Evolutionary conservation across 2,329 filamentous ascomycete genomes (phyloP).

Genomic region (Diaporthe vexans): DNA sequence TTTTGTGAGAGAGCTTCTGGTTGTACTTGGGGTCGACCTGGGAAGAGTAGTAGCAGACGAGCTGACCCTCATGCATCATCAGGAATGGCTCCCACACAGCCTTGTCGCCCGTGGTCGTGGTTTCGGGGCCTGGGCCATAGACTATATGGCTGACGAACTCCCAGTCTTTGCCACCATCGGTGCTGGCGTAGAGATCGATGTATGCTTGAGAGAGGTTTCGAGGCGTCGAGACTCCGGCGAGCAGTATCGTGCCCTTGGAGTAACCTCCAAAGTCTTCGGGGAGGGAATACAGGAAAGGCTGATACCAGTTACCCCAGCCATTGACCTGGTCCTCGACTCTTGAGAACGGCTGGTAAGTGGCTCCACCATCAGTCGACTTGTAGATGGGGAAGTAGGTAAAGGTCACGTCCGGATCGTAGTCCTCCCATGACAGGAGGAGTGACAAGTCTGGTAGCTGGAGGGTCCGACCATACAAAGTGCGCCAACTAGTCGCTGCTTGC

Average conservation of each 20-base stretch:
- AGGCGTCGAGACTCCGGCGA: slow-evolving; percentile 68
- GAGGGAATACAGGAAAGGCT: slow-evolving; percentile 76
- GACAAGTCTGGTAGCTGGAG: slow-evolving; percentile 5
- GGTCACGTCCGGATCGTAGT: slow-evolving; percentile 17
- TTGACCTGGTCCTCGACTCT: slow-evolving; percentile 74
- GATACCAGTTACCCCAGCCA: slow-evolving; percentile 76
- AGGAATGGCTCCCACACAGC: slow-evolving; percentile 82
- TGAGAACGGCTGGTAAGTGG: slow-evolving; percentile 73
- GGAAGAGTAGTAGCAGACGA: slow-evolving; percentile 81
- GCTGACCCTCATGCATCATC: slow-evolving; percentile 66
- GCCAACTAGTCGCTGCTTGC: background rate
- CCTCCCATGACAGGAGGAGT: slow-evolving; percentile 24
- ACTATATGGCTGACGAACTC: slow-evolving; percentile 76
- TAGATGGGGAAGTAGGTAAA: slow-evolving; percentile 63
- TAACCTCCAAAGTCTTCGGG: slow-evolving; percentile 69
- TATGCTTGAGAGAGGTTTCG: slow-evolving; percentile 74
- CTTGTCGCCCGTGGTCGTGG: slow-evolving; percentile 72
- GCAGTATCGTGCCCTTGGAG: slow-evolving; percentile 72
- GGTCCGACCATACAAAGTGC: background rate
- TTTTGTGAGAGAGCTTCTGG: slow-evolving; percentile 78
- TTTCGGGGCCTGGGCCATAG: slow-evolving; percentile 69
- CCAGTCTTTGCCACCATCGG: slow-evolving; percentile 73
- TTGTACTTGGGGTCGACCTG: slow-evolving; percentile 76
- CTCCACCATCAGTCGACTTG: slow-evolving; percentile 64
- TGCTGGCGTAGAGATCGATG: slow-evolving; percentile 77